Conservation (phyloP, 176 grass and related monocot genomes). For the Elaeis guineensis region DNA sequence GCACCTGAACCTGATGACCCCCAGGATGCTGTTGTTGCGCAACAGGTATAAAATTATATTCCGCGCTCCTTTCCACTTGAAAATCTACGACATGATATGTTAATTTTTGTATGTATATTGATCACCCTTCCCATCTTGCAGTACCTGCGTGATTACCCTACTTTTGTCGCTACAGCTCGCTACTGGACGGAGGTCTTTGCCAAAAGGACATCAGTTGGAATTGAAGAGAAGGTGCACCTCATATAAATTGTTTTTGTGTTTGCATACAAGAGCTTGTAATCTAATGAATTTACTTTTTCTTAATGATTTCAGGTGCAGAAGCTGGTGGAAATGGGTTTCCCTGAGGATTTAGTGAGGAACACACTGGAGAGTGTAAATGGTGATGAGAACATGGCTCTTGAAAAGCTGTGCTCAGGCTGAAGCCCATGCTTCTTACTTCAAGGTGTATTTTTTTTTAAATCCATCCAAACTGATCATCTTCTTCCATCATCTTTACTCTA, state of each 20-base stretch:
- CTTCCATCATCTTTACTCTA: too few species aligned
- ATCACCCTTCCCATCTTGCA: conserved; percentile 24
- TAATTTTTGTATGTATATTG: too few species aligned
- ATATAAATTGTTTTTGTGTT: background rate
- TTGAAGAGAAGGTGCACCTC: conserved; percentile 78
- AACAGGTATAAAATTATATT: conserved; percentile 50
- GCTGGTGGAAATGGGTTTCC: conserved; percentile 96
- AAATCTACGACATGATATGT: background rate
- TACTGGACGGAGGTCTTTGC: conserved; percentile 97
- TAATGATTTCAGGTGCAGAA: conserved; percentile 53
- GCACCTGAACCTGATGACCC: conserved; percentile 89
- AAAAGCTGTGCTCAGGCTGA: conserved; percentile 83
- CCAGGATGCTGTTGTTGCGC: conserved; percentile 94
- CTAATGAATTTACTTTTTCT: background rate
- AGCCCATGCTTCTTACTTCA: background rate
- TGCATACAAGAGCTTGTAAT: too few species aligned
- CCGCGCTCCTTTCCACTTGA: conserved; percentile 5
- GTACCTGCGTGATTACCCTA: conserved; percentile 62
- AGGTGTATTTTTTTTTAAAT: too few species aligned
- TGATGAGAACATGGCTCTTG: conserved; percentile 88
- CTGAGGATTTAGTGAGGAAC: conserved; percentile 84
- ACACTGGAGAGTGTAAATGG: conserved; percentile 71
- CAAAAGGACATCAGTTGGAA: conserved; percentile 55
- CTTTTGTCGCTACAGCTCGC: conserved; percentile 69
- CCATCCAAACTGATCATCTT: too few species aligned